A percentile compares a stretch with the other conserved stretches of the same genome.
phyloP scores from a whole-genome alignment of 108 stramenopile genomes.

The Phaeodactylum tricornutum region DNA sequence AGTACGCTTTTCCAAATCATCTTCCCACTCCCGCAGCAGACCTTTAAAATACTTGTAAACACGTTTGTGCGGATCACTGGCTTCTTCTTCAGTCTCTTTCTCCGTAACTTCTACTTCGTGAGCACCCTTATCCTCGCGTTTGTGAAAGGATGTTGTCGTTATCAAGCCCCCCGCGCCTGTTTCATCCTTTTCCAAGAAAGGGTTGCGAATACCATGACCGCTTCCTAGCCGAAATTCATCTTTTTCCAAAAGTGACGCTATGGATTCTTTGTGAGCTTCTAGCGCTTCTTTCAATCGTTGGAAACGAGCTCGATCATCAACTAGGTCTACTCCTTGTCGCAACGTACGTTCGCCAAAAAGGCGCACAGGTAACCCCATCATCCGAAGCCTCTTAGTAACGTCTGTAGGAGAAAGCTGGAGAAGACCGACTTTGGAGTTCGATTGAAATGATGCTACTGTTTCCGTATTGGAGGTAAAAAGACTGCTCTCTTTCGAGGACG shows the following conservation, averaged over 20 bases:
- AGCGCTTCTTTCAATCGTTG: slow-evolving; percentile 39
- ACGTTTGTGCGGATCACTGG: slow-evolving; percentile 46
- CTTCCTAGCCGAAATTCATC: slow-evolving; percentile 69
- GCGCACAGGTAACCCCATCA: slow-evolving; percentile 55
- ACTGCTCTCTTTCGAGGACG: neutral
- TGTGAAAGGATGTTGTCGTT: neutral
- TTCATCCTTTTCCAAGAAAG: slow-evolving; percentile 49
- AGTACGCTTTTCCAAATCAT: slow-evolving; percentile 54
- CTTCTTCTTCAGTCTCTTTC: slow-evolving; percentile 3
- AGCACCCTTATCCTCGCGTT: slow-evolving; percentile 4
- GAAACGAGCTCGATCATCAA: slow-evolving; percentile 17
- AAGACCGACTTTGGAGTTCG: neutral
- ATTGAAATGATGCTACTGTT: slow-evolving; percentile 3
- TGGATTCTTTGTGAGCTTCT: slow-evolving; percentile 31
- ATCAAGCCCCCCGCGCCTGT: neutral
- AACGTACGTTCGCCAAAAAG: slow-evolving; percentile 70
- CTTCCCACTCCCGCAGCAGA: slow-evolving; percentile 84
- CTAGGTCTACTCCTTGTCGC: no score
- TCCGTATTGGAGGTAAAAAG: slow-evolving; percentile 3
- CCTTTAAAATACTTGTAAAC: slow-evolving; percentile 79
- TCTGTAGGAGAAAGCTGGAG: slow-evolving; percentile 9
- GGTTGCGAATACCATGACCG: slow-evolving; percentile 70
- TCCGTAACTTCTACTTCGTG: slow-evolving; percentile 2
- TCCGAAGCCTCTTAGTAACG: slow-evolving; percentile 35
- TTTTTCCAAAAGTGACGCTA: slow-evolving; percentile 37